A percentile compares a stretch with the other conserved stretches of the same genome.
phyloP scores from a whole-genome alignment of 1,284 basidiomycete species.

The Apiotrichum sp. region DNA sequence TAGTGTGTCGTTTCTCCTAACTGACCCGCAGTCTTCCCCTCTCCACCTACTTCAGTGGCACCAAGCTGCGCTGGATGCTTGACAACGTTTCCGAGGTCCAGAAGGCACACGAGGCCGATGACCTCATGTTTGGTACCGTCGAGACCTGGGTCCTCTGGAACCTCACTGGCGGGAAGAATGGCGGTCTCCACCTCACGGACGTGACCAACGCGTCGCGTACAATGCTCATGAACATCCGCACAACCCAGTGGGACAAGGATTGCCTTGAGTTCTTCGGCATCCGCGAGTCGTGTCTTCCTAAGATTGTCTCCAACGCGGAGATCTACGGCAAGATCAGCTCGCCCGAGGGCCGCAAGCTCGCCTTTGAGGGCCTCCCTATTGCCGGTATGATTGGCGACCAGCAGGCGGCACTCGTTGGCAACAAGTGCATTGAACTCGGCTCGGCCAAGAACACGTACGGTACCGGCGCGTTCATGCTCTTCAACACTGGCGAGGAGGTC shows the following conservation, averaged over 20 bases:
- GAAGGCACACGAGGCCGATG: conserved; percentile 72
- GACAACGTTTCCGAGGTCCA: conserved; percentile 76
- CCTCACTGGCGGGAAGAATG: conserved; percentile 65
- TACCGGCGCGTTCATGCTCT: conserved; percentile 91
- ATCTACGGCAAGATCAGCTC: conserved; percentile 71
- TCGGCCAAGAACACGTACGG: conserved; percentile 95
- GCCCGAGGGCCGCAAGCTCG: conserved; percentile 45
- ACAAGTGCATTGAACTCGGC: conserved; percentile 79
- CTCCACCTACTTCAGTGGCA: conserved; percentile 93
- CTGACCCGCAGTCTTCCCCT: conserved; percentile 58
- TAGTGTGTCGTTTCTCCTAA: no score
- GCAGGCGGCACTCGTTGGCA: conserved; percentile 91
- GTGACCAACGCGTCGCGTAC: conserved; percentile 97
- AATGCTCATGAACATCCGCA: conserved; percentile 77
- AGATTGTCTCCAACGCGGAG: conserved; percentile 84
- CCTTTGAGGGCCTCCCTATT: conserved; percentile 72
- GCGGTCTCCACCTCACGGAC: conserved; percentile 80
- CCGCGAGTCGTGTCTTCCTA: conserved; percentile 70
- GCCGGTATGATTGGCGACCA: conserved; percentile 94
- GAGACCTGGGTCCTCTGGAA: conserved; percentile 83
- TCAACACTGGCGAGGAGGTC: conserved; percentile 78
- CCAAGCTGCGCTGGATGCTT: conserved; percentile 96
- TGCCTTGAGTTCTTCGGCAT: conserved; percentile 85
- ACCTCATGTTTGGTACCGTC: conserved; percentile 86
- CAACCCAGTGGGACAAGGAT: conserved; percentile 73